These are phyloP conservation scores for Carex parvula DNA, from an alignment of 176 grass and related monocot genomes.

Conservation along the genomic window DNA sequence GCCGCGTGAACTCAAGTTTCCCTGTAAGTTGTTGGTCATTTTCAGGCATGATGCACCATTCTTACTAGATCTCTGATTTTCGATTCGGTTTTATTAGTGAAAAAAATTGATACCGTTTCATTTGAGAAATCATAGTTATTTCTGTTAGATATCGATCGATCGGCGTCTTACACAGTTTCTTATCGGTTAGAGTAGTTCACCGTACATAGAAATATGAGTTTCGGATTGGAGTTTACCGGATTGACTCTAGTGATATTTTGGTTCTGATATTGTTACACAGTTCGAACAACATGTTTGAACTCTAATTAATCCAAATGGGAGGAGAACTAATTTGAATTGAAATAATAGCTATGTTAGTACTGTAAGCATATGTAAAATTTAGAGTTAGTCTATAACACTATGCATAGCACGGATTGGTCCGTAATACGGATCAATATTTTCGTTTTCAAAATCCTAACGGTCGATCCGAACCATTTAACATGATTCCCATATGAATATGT, in stretches of 20 bases:
- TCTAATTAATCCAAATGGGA: not conserved
- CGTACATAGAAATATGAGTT: not conserved
- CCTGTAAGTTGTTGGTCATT: conserved; percentile 47
- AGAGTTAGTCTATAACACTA: too few species aligned
- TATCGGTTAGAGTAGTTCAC: not conserved
- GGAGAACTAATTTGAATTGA: not conserved
- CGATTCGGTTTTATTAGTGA: not conserved
- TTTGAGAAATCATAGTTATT: not conserved
- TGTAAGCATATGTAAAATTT: not conserved
- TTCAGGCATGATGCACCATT: not conserved
- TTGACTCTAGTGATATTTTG: not conserved
- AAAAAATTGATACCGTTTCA: not conserved
- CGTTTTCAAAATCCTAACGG: too few species aligned
- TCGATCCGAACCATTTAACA: too few species aligned
- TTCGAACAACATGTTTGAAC: not conserved
- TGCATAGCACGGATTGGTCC: too few species aligned
- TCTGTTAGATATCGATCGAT: not conserved
- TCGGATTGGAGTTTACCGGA: conserved; percentile 12
- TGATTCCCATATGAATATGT: too few species aligned
- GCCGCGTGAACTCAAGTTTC: conserved; percentile 80
- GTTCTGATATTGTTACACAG: not conserved
- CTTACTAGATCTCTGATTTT: not conserved
- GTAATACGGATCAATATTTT: too few species aligned
- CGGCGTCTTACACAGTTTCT: not conserved
- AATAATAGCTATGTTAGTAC: not conserved